Evolutionary conservation across 2,329 filamentous ascomycete species (phyloP).

Genomic region (Ophiocordyceps australis): DNA sequence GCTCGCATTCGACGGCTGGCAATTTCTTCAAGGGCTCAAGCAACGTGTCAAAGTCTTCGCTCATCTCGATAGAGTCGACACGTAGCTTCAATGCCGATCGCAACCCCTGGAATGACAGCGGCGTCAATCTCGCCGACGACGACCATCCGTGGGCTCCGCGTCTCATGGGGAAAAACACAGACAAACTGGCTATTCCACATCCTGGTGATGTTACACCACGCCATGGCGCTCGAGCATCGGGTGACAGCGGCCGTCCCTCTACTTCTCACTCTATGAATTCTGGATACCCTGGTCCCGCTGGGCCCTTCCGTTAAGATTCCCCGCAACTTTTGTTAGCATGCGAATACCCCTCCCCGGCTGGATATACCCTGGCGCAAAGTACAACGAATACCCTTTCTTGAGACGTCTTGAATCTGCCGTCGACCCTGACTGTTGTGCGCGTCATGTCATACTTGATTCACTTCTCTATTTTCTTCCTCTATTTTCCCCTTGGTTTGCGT

Average conservation of each 20-base stretch:
- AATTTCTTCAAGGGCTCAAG: slow-evolving; percentile 86
- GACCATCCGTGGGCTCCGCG: slow-evolving; percentile 50
- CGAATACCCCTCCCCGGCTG: slow-evolving; percentile 44
- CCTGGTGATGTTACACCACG: slow-evolving; percentile 71
- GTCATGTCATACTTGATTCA: no score
- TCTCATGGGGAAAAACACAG: slow-evolving; percentile 47
- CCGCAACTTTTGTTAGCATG: slow-evolving; percentile 27
- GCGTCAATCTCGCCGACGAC: slow-evolving; percentile 83
- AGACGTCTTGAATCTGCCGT: slow-evolving; percentile 8
- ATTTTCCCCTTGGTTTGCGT: no score
- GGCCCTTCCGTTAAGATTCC: slow-evolving; percentile 68
- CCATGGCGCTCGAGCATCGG: slow-evolving; percentile 68
- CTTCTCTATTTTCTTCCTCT: slow-evolving; percentile 4
- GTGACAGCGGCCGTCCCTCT: slow-evolving; percentile 79
- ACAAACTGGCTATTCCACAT: slow-evolving; percentile 45
- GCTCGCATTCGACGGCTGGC: slow-evolving; percentile 61
- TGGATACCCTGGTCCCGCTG: slow-evolving; percentile 87
- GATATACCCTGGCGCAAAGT: slow-evolving; percentile 48
- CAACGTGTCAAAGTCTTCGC: slow-evolving; percentile 85
- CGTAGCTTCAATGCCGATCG: slow-evolving; percentile 80
- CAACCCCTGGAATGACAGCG: slow-evolving; percentile 96
- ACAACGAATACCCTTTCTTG: no score
- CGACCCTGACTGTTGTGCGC: no score
- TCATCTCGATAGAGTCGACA: slow-evolving; percentile 90
- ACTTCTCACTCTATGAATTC: slow-evolving; percentile 91